phyloP scores from a whole-genome alignment of 2,329 filamentous ascomycete genomes.

The Sporothrix curviconia region DNA sequence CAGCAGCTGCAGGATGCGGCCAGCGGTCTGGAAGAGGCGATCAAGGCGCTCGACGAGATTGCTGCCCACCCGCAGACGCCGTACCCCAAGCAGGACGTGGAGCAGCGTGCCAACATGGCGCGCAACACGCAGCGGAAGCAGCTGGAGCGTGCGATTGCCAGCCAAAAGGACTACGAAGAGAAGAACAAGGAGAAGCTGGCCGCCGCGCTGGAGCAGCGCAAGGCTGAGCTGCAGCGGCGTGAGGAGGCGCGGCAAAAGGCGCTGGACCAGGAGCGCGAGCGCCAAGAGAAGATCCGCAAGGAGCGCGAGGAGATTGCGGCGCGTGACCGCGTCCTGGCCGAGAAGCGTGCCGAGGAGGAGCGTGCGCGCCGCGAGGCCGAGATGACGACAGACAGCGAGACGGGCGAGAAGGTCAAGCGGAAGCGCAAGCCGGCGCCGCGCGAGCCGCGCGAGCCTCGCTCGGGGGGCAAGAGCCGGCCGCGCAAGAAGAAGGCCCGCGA shows the following conservation, averaged over 20 bases:
- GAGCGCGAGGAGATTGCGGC: slow-evolving; percentile 78
- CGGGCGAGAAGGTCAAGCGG: slow-evolving; percentile 71
- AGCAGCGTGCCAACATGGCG: slow-evolving; percentile 95
- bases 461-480: slow-evolving; percentile 23
- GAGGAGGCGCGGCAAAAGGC: slow-evolving; percentile 68
- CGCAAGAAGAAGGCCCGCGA: slow-evolving; percentile 37
- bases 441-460: slow-evolving; percentile 24
- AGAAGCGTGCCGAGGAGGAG: slow-evolving; percentile 65
- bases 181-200: slow-evolving; percentile 85
- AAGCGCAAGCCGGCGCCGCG: slow-evolving; percentile 56
- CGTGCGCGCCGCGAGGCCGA: slow-evolving; percentile 64
- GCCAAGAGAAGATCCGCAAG: slow-evolving; percentile 74
- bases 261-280: slow-evolving; percentile 63
- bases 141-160: slow-evolving; percentile 75
- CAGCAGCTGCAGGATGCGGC: slow-evolving; percentile 75
- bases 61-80: slow-evolving; percentile 62
- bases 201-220: slow-evolving; percentile 70
- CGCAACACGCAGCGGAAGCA: slow-evolving; percentile 91
- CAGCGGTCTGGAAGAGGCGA: slow-evolving; percentile 73
- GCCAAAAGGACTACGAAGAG: slow-evolving; percentile 85
- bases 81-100: slow-evolving; percentile 83
- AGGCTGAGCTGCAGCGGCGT: slow-evolving; percentile 69
- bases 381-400: slow-evolving; percentile 73
- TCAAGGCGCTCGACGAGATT: slow-evolving; percentile 62
- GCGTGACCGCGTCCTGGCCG: slow-evolving; percentile 65